Percentiles rank a stretch among this genome's conserved stretches.
Conservation (phyloP, 495 filamentous ascomycete genomes). For the Letharia lupina region DNA sequence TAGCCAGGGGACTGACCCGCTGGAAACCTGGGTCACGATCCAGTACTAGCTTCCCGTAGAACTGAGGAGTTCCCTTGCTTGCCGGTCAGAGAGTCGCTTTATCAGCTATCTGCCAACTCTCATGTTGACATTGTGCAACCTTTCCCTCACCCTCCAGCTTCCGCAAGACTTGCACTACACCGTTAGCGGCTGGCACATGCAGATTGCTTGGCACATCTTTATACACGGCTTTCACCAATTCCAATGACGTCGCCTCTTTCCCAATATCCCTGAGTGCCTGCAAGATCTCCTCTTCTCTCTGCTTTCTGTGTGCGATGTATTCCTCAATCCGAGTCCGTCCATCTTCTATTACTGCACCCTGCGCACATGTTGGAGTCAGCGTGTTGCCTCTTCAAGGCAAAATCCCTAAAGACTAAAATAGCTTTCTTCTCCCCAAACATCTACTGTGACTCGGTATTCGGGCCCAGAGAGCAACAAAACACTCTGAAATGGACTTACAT, state of each 20-base stretch:
- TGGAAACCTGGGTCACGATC: neutral
- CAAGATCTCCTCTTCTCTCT: conserved; percentile 75
- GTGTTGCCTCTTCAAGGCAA: neutral
- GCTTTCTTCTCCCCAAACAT: neutral
- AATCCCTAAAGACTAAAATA: neutral
- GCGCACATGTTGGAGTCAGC: conserved; percentile 25
- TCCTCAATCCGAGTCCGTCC: conserved; percentile 57
- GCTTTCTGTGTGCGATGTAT: conserved; percentile 72
- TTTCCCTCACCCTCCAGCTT: conserved; percentile 63
- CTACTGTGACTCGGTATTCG: neutral
- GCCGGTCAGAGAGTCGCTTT: conserved; percentile 17
- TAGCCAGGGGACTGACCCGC: neutral
- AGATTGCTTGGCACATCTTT: conserved; percentile 65
- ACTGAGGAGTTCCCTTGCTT: neutral
- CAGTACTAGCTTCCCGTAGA: no score
- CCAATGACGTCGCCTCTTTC: conserved; percentile 50
- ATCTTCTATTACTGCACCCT: conserved; percentile 68
- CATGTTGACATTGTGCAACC: conserved; percentile 42
- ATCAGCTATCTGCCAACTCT: conserved; percentile 44
- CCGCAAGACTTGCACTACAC: conserved; percentile 56
- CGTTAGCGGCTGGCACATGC: conserved; percentile 61
- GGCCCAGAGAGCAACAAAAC: neutral
- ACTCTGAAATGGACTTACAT: neutral
- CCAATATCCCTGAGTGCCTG: conserved; percentile 47
- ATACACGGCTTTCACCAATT: conserved; percentile 82